These are phyloP conservation scores for Trifolium repens DNA, from an alignment of 306 rosid genomes.

Conservation along the genomic window DNA sequence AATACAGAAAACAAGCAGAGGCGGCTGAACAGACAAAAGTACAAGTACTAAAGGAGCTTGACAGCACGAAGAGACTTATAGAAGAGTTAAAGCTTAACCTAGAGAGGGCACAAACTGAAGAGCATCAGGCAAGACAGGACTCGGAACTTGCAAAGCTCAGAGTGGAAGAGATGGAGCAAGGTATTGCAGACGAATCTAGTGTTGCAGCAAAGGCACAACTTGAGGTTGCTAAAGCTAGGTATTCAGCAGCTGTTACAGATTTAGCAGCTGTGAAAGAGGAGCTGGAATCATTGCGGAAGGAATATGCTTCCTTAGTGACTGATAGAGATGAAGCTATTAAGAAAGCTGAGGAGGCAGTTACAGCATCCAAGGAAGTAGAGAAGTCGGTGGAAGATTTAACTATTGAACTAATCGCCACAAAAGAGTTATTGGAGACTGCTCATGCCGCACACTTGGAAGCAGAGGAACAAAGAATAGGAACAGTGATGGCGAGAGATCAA, in stretches of 20 bases:
- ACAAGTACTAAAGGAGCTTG: conserved; percentile 76
- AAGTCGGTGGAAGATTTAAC: conserved; percentile 91
- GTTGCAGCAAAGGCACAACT: conserved; percentile 98
- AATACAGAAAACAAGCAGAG: conserved; percentile 67
- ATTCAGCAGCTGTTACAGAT: conserved; percentile 76
- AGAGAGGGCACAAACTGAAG: conserved; percentile 97
- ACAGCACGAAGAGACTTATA: conserved; percentile 79
- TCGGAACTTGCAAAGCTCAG: conserved; percentile 96
- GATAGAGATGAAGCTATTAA: conserved; percentile 74
- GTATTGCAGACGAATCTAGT: conserved; percentile 94
- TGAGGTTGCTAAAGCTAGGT: conserved; percentile 95
- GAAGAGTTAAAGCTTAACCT: conserved; percentile 94
- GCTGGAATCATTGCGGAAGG: conserved; percentile 68
- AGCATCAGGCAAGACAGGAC: conserved; percentile 93
- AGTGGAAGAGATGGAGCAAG: conserved; percentile 99
- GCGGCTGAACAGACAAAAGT: conserved; percentile 66
- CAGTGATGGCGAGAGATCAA: conserved; percentile 92
- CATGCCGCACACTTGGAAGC: conserved; percentile 95
- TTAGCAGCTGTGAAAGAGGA: conserved; percentile 81
- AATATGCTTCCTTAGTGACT: conserved; percentile 70
- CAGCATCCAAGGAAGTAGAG: conserved; percentile 90
- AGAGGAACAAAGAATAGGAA: conserved; percentile 95
- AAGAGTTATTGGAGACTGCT: conserved; percentile 87
- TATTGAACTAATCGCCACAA: conserved; percentile 82
- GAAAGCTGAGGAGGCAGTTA: conserved; percentile 84